Percentiles rank a stretch among this genome's conserved stretches.
These are phyloP conservation scores for Penicillium desertorum DNA, from an alignment of 495 filamentous ascomycete genomes.

Conservation along the genomic window DNA sequence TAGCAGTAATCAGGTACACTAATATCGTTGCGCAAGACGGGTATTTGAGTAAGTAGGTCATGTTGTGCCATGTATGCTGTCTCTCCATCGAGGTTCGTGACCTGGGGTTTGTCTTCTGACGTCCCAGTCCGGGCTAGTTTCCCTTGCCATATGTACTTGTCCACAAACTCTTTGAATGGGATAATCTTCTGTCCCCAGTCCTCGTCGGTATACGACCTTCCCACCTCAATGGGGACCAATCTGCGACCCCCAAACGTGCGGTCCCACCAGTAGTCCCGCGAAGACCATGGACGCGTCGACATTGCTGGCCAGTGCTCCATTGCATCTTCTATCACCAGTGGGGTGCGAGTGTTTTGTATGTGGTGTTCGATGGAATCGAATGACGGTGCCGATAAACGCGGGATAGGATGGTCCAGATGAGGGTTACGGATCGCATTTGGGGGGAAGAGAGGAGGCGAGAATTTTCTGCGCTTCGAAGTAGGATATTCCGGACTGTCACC, in stretches of 20 bases:
- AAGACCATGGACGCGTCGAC: slow-evolving; percentile 66
- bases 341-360: slow-evolving; percentile 53
- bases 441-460: slow-evolving; percentile 43
- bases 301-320: slow-evolving; percentile 77
- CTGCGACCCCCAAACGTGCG: slow-evolving; percentile 74
- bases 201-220: slow-evolving; percentile 80
- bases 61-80: slow-evolving; percentile 90
- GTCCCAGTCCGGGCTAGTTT: slow-evolving; percentile 1
- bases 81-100: slow-evolving; percentile 20
- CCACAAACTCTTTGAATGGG: slow-evolving; percentile 69
- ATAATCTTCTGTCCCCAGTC: slow-evolving; percentile 86
- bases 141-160: slow-evolving; percentile 52
- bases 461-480: slow-evolving; percentile 35
- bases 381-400: slow-evolving; percentile 40
- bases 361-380: slow-evolving; percentile 66
- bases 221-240: slow-evolving; percentile 87
- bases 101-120: slow-evolving; percentile 5
- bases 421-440: slow-evolving; percentile 36
- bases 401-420: slow-evolving; percentile 37
- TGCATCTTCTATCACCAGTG: slow-evolving; percentile 67
- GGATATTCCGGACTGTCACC: background rate
- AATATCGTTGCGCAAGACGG: slow-evolving; percentile 73
- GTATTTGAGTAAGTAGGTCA: slow-evolving; percentile 80
- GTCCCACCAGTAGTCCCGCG: slow-evolving; percentile 69
- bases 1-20: slow-evolving; percentile 83